Base-by-base conservation (phyloP, 2,329 filamentous ascomycete species). In the Neofusicoccum kwambonambiense region DNA sequence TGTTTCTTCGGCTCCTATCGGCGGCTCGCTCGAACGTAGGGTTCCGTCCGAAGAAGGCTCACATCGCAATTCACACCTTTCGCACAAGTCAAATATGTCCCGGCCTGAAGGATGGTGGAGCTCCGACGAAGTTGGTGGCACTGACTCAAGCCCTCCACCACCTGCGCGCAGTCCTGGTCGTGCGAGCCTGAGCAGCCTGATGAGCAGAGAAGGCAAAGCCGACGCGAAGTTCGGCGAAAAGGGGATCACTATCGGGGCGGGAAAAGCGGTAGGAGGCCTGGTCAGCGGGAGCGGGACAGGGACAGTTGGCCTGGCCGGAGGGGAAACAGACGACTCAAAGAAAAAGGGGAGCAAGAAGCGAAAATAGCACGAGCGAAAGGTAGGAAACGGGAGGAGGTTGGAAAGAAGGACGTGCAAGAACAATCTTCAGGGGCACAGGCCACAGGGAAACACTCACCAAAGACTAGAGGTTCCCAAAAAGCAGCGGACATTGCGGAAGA, bases 91-190 rank as follows among this genome's bases (percentile, higher is more conserved):
- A 5, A 73, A 74, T 2, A 74, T 71, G 1, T 73, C 70, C 2
- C 69, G 75, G 0, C 76, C 76, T 0, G 76, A 77, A 67, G 75
- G 76, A 11, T 78, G 76, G 76, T 78, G 76, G 76, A 75, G 72
- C 8, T 74, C 71, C 1, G 76, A 78, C 47, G 76, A 78, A 51
- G 73, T 77, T 6, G 75, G 69, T 2, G 74, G 71, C 35, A 64
- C 39, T 2, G 62, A 63, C 54, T 62, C 65, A 15, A 56, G 70
- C n/a, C 66, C 72, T 34, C 49, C 68, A 52, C 39, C 68, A 17
- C 39, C 64, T 66, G 34, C 66, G 68, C 12, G 31, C 17, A 64
- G 64, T 60, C 65, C 65, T 2, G 49, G 62, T 67, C 75, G 63
- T 17, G 45, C 45, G 15, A 65, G 63, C 39, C 22, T 65, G 27